Evolutionary conservation across 176 grass and related monocot species (phyloP), one percentile per base, ranked within the genome.

Genomic region (Pontederia crassipes): DNA sequence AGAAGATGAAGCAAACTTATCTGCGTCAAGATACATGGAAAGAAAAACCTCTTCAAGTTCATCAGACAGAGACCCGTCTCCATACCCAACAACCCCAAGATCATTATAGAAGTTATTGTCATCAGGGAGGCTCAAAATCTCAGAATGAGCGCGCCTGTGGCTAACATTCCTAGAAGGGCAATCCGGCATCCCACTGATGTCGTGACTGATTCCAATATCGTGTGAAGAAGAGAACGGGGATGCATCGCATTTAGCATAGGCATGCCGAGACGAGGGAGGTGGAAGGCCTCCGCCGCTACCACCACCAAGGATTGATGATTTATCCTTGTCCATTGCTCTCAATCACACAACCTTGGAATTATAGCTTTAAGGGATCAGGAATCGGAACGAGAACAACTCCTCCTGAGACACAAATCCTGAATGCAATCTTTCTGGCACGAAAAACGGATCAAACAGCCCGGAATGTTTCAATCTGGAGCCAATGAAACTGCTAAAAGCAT

Each of bases 141-240:
- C 85, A 29, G 85, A 88, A 66, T 88, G 85, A 71, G 85, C 85
- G 29, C 85, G 80, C 5, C 85, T 77, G 74, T 89, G 85, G 12
- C 81, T 70, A 10, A 52, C 51, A 27, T 75, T 78, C 4, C 85
- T 78, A 45, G 66, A 80, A 52, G 80, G 85, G 20, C 52, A 66
- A 57, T 70, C 69, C 49, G 76, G 68, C 80, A 82, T 87, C 47
- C 75, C 40, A n/a, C 72, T 70, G 11, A 74, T 72, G 60, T 80
- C 83, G 58, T 76, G 52, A 28, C 62, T 65, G 62, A 65, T 50
- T 40, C 46, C 17, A 14, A 27, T 48, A 28, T 49, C 62, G 3
- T 17, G 17, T 28, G 46, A 3, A 51, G 62, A 11, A 49, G 62
- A 14, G 6, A 12, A 28, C 26, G 62, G 24, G n/a, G 62, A 28